A percentile compares a stretch with the other conserved stretches of the same genome.
Evolutionary conservation across 1,139 yeast genomes (phyloP).

Genomic region (Zygosaccharomyces sapae): DNA sequence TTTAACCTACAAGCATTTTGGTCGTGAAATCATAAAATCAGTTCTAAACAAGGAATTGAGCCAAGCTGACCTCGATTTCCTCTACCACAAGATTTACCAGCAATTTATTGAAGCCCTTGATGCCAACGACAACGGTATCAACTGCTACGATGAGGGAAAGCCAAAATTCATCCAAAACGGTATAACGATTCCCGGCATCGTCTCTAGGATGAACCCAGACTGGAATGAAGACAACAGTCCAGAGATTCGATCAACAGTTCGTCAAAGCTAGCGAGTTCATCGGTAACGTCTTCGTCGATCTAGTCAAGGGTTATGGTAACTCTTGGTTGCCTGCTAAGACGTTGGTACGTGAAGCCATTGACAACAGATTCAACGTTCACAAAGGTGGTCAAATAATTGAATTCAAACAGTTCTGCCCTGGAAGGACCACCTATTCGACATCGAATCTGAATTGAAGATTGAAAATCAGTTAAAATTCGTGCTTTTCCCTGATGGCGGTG

Average conservation of each 20-base stretch:
- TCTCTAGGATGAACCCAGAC: constrained; percentile 74
- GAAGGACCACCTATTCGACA: constrained; percentile 83
- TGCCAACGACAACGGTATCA: constrained; percentile 93
- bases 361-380: constrained; percentile 50
- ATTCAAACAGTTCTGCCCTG: constrained; percentile 80
- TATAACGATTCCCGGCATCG: constrained; percentile 76
- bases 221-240: constrained; percentile 71
- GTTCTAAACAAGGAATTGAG: constrained; percentile 39
- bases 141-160: constrained; percentile 52
- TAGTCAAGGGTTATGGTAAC: constrained; percentile 68
- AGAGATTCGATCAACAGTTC: constrained; percentile 64
- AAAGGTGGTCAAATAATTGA: constrained; percentile 68
- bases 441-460: constrained; percentile 58
- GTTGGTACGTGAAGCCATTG: constrained; percentile 67
- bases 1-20: constrained; percentile 86
- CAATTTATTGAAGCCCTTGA: constrained; percentile 89
- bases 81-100: constrained; percentile 71
- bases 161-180: constrained; percentile 52
- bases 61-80: constrained; percentile 49
- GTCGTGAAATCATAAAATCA: constrained; percentile 64
- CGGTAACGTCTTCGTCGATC: constrained; percentile 71
- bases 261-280: constrained; percentile 69
- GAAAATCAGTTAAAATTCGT: constrained; percentile 68
- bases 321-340: constrained; percentile 91
- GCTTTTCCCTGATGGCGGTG: constrained; percentile 67